Conservation (phyloP, 805 yeast genomes). For the Ogataea sp. region DNA sequence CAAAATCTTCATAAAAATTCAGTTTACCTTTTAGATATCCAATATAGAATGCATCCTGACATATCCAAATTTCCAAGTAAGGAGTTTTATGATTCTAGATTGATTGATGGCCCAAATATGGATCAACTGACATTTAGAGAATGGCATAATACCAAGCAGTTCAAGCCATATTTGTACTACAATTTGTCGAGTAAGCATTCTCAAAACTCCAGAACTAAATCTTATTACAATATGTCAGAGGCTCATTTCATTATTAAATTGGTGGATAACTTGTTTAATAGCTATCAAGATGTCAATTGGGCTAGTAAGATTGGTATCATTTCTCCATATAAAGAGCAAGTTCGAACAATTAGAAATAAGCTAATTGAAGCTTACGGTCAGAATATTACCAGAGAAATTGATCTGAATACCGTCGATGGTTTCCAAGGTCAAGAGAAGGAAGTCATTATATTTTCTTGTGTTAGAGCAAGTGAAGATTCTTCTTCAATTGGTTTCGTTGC, state of each 20-base stretch:
- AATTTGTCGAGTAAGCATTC: conserved; percentile 61
- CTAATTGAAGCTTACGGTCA: conserved; percentile 59
- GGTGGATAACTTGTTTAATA: conserved; percentile 40
- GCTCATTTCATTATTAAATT: conserved; percentile 67
- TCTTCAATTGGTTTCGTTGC: conserved; percentile 79
- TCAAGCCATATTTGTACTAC: conserved; percentile 75
- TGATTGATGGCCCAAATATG: conserved; percentile 78
- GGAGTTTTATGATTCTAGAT: conserved; percentile 67
- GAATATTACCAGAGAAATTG: conserved; percentile 55
- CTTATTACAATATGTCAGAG: conserved; percentile 65
- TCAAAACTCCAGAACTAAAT: conserved; percentile 55
- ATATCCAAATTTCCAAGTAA: conserved; percentile 81
- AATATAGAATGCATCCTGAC: conserved; percentile 95
- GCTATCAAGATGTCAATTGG: conserved; percentile 45
- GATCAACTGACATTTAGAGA: conserved; percentile 46
- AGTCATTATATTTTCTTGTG: conserved; percentile 89
- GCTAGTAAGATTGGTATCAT: conserved; percentile 78
- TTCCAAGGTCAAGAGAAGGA: conserved; percentile 98
- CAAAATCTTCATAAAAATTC: conserved; percentile 54
- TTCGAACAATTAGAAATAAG: conserved; percentile 43
- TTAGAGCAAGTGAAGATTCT: conserved; percentile 66
- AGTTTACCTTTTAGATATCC: conserved; percentile 75
- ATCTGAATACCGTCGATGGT: conserved; percentile 94
- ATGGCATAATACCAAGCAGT: conserved; percentile 60
- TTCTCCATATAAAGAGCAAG: conserved; percentile 92